phyloP scores from a whole-genome alignment of 148 eudicot species.

The Suaeda aralocaspica region DNA sequence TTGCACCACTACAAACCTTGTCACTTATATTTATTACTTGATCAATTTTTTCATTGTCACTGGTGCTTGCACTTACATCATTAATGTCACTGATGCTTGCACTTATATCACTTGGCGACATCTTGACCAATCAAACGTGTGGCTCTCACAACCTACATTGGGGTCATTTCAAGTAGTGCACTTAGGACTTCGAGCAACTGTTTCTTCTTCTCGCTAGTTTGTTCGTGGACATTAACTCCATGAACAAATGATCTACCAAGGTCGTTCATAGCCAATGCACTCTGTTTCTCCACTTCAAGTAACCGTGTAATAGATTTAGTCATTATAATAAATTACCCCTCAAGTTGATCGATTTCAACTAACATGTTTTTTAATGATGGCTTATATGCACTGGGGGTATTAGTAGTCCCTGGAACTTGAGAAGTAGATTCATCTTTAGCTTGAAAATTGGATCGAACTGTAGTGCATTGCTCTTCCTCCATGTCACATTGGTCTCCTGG shows the following conservation, averaged over 20 bases:
- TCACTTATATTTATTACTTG: too few relatives aligned
- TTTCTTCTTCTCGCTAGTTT: not conserved
- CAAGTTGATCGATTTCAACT: not conserved
- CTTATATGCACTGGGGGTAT: not conserved
- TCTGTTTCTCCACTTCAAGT: slow-evolving; percentile 8
- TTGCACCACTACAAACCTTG: too few relatives aligned
- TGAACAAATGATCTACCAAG: not conserved
- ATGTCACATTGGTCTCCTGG: not conserved
- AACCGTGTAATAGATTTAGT: slow-evolving; percentile 7
- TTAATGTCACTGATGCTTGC: too few relatives aligned
- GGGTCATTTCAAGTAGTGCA: not conserved
- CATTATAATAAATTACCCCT: not conserved
- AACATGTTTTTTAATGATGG: not conserved
- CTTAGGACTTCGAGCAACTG: not conserved
- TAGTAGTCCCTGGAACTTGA: not conserved
- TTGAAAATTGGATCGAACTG: too few relatives aligned
- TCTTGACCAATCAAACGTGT: slow-evolving; percentile 9
- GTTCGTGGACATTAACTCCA: slow-evolving; percentile 13
- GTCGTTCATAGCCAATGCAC: not conserved
- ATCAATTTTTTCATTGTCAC: too few relatives aligned
- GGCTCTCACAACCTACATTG: not conserved
- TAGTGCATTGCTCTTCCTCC: not conserved
- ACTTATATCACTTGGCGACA: too few relatives aligned
- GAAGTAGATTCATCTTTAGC: not conserved
- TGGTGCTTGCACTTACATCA: too few relatives aligned